phyloP scores from a whole-genome alignment of 768 basidiomycete genomes.

The Amanita rimosa region DNA sequence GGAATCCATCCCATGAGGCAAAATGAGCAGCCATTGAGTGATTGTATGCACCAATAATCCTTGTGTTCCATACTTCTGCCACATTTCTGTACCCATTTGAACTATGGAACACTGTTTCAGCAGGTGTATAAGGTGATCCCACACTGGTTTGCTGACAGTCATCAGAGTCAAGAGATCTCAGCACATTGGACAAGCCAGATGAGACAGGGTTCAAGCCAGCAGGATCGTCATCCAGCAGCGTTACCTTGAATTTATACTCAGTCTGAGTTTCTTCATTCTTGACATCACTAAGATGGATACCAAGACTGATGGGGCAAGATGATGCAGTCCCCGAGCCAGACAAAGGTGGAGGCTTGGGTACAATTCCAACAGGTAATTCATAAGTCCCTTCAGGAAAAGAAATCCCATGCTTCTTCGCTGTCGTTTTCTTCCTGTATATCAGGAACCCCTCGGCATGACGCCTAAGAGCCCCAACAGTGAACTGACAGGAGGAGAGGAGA shows the following conservation, averaged over 20 bases:
- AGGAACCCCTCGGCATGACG: too few species aligned
- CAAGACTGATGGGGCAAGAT: background rate
- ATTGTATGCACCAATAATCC: background rate
- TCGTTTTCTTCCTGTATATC: slow-evolving; percentile 18
- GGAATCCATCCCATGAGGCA: too few species aligned
- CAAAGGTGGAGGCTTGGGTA: background rate
- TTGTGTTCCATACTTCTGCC: background rate
- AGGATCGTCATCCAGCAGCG: background rate
- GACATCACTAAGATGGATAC: background rate
- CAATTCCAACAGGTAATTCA: slow-evolving; percentile 21
- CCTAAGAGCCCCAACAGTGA: too few species aligned
- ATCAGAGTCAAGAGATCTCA: background rate
- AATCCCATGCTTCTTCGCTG: slow-evolving; percentile 17
- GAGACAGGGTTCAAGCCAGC: background rate
- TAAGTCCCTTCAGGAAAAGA: slow-evolving; percentile 22
- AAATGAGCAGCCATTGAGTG: background rate
- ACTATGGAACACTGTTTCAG: background rate
- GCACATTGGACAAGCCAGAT: background rate
- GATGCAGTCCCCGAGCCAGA: background rate
- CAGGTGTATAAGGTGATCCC: background rate
- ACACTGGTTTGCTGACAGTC: background rate
- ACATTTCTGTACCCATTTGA: background rate
- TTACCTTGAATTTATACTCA: background rate
- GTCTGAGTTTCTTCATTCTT: background rate
- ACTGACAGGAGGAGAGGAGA: too few species aligned